Conservation (phyloP, 495 filamentous ascomycete genomes). For the Penicillium bovifimosum region DNA sequence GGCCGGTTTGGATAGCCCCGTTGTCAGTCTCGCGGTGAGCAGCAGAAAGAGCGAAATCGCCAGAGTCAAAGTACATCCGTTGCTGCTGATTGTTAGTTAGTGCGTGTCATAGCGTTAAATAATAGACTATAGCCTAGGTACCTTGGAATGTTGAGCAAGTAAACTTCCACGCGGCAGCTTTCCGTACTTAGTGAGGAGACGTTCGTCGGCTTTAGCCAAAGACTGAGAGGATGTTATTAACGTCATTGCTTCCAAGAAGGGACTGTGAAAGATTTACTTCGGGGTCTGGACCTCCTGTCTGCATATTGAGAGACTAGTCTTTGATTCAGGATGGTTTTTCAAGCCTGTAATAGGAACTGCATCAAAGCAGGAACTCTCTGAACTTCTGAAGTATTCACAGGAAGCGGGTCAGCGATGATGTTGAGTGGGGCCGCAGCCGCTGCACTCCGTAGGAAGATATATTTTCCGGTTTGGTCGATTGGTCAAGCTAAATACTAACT, state of each 20-base stretch:
- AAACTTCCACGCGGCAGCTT: slow-evolving; percentile 12
- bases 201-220: slow-evolving; percentile 8
- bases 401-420: too few relatives aligned
- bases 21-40: slow-evolving; percentile 20
- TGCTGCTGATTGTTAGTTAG: slow-evolving; percentile 15
- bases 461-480: too few relatives aligned
- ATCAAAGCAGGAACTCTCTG: too few relatives aligned
- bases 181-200: slow-evolving; percentile 11
- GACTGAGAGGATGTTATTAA: slow-evolving; percentile 1
- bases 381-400: too few relatives aligned
- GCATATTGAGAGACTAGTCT: not conserved
- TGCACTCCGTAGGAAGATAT: too few relatives aligned
- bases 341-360: too few relatives aligned
- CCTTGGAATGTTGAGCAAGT: slow-evolving; percentile 11
- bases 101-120: not conserved
- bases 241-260: too few relatives aligned
- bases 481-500: too few relatives aligned
- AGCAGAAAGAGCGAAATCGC: slow-evolving; percentile 30
- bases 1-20: slow-evolving; percentile 23
- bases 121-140: slow-evolving; percentile 1
- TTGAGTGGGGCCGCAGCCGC: too few relatives aligned
- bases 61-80: slow-evolving; percentile 32
- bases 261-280: not conserved
- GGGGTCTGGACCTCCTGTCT: not conserved
- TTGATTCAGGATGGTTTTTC: not conserved